Conservation (phyloP, 106 monocot genomes). For the Platanthera zijinensis region DNA sequence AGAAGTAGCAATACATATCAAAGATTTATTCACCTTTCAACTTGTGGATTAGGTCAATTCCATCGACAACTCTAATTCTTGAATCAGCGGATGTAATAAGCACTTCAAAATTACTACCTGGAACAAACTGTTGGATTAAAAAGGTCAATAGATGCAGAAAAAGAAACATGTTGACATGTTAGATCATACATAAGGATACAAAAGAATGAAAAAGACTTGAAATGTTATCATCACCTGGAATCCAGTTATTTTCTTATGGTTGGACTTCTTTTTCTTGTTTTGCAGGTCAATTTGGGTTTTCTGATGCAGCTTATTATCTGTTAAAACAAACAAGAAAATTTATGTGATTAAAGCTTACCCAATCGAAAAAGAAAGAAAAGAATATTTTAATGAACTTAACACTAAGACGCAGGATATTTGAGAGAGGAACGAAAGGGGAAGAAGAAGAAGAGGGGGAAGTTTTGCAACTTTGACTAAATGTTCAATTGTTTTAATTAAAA, state of each 20-base stretch:
- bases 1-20: not conserved
- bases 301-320: conserved; percentile 79
- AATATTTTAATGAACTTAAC: no score
- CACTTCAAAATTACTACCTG: conserved; percentile 72
- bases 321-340: not conserved
- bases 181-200: not conserved
- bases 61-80: conserved; percentile 77
- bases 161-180: not conserved
- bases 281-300: conserved; percentile 59
- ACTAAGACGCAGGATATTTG: no score
- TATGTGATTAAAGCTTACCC: not conserved
- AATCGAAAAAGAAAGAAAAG: not conserved
- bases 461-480: no score
- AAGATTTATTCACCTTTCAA: conserved; percentile 60
- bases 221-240: conserved; percentile 58
- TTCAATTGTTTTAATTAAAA: no score
- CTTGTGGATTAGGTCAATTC: conserved; percentile 66
- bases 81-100: conserved; percentile 95
- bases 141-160: not conserved
- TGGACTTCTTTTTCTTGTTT: conserved; percentile 78
- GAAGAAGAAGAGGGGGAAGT: no score
- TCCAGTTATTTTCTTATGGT: conserved; percentile 79
- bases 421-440: no score
- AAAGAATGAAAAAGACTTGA: not conserved
- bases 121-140: conserved; percentile 67